Conservation (phyloP, 2,329 filamentous ascomycete species). For the Parascedosporium putredinis region DNA sequence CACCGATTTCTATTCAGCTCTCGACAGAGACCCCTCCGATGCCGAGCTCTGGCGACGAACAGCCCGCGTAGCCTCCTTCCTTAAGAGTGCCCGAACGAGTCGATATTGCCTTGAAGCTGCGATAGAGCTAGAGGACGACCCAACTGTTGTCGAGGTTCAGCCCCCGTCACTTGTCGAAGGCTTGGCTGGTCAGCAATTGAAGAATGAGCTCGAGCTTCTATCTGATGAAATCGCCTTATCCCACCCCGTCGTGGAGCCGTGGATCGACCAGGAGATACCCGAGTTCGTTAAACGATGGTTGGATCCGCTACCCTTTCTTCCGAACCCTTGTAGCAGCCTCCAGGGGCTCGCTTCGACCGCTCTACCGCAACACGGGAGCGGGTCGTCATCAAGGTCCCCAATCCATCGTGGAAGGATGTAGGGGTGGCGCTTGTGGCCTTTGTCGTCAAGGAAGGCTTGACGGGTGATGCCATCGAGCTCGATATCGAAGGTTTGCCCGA, state of each 20-base stretch:
- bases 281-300: conserved; percentile 40
- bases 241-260: conserved; percentile 51
- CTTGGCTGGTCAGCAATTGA: conserved; percentile 52
- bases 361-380: not conserved
- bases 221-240: conserved; percentile 45
- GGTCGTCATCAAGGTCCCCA: not conserved
- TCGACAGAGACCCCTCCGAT: conserved; percentile 57
- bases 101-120: conserved; percentile 56
- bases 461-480: not conserved
- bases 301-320: conserved; percentile 53
- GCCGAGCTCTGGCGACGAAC: conserved; percentile 54
- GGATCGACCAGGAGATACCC: conserved; percentile 40
- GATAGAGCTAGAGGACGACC: conserved; percentile 58
- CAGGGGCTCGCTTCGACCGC: conserved; percentile 1
- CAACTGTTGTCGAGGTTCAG: conserved; percentile 49
- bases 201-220: conserved; percentile 41
- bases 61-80: conserved; percentile 46
- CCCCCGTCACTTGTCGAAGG: conserved; percentile 53
- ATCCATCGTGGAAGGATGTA: conserved; percentile 6
- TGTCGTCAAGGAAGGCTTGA: not conserved
- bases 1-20: conserved; percentile 45
- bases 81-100: conserved; percentile 46
- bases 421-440: conserved; percentile 1
- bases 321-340: conserved; percentile 35
- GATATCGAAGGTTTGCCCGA: not conserved